These are phyloP conservation scores for Tricladium varicosporioides DNA, from an alignment of 2,329 filamentous ascomycete species.

Conservation along the genomic window DNA sequence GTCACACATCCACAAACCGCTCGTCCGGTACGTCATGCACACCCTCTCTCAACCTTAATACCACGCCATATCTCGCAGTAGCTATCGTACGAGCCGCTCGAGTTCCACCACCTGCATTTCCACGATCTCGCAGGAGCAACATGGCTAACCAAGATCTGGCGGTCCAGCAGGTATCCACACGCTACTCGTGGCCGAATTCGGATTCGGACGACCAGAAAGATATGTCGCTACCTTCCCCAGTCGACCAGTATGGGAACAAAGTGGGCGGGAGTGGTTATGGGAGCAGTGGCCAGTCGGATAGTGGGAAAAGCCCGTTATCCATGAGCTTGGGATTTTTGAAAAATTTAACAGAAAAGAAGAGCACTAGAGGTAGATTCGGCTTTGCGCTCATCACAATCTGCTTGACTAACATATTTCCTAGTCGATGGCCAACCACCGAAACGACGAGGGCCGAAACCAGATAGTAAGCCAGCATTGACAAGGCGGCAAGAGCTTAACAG, in stretches of 20 bases:
- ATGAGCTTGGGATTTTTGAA: constrained; percentile 64
- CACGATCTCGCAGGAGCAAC: constrained; percentile 7
- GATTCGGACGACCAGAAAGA: constrained; percentile 5
- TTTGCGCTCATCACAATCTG: not conserved
- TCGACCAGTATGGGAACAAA: constrained; percentile 30
- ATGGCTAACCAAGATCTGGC: constrained; percentile 20
- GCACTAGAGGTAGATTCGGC: constrained; percentile 62
- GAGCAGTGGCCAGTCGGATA: constrained; percentile 32
- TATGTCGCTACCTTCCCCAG: constrained; percentile 30
- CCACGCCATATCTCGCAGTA: not conserved
- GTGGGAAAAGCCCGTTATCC: constrained; percentile 32
- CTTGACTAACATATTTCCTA: constrained; percentile 12
- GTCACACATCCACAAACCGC: constrained; percentile 2
- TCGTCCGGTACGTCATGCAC: constrained; percentile 21
- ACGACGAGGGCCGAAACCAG: constrained; percentile 89
- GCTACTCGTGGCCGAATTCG: constrained; percentile 5
- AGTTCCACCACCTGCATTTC: constrained; percentile 1
- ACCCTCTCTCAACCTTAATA: constrained; percentile 2
- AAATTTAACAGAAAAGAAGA: constrained; percentile 68
- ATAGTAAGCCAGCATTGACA: constrained; percentile 62
- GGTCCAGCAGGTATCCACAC: constrained; percentile 8
- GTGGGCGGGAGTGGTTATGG: constrained; percentile 30
- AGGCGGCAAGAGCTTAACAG: constrained; percentile 2
- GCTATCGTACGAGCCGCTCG: not conserved
- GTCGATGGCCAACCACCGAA: constrained; percentile 83